These are phyloP conservation scores for Hortiboletus flavorubellus DNA, from an alignment of 768 basidiomycete species.

Conservation along the genomic window DNA sequence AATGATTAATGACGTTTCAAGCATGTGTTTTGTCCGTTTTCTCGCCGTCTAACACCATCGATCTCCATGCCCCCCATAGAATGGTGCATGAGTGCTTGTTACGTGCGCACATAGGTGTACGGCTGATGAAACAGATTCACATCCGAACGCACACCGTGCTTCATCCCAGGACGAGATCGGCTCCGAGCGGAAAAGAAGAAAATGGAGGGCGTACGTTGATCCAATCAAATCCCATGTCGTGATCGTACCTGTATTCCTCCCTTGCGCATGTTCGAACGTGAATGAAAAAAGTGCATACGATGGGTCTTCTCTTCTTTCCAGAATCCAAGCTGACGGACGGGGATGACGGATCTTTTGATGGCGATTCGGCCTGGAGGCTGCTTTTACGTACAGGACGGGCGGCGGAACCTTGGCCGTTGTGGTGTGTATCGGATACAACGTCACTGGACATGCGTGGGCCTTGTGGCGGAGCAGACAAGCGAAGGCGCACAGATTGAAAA, in stretches of 20 bases:
- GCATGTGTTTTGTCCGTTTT: background rate
- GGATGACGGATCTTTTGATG: constrained; percentile 13
- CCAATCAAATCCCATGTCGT: constrained; percentile 1
- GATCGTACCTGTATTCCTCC: background rate
- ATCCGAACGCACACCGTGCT: background rate
- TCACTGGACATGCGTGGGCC: constrained; percentile 23
- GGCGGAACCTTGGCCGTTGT: constrained; percentile 3
- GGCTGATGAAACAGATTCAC: constrained; percentile 3
- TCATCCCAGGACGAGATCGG: constrained; percentile 7
- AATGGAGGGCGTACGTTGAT: constrained; percentile 12
- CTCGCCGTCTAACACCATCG: background rate
- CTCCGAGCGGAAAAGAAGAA: constrained; percentile 9
- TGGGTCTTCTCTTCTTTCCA: constrained; percentile 5
- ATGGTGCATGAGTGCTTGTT: constrained; percentile 1
- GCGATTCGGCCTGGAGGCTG: constrained; percentile 4
- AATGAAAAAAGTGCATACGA: constrained; percentile 7
- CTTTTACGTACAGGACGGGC: constrained; percentile 21
- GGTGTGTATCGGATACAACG: constrained; percentile 13
- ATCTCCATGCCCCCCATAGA: background rate
- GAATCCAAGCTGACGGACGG: background rate
- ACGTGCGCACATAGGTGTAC: constrained; percentile 4
- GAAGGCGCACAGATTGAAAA: constrained; percentile 3
- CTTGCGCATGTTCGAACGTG: background rate
- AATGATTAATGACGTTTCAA: background rate
- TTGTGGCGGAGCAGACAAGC: constrained; percentile 11